These are phyloP conservation scores for Fusarium sp. DNA, from an alignment of 2,329 filamentous ascomycete genomes.

Conservation along the genomic window DNA sequence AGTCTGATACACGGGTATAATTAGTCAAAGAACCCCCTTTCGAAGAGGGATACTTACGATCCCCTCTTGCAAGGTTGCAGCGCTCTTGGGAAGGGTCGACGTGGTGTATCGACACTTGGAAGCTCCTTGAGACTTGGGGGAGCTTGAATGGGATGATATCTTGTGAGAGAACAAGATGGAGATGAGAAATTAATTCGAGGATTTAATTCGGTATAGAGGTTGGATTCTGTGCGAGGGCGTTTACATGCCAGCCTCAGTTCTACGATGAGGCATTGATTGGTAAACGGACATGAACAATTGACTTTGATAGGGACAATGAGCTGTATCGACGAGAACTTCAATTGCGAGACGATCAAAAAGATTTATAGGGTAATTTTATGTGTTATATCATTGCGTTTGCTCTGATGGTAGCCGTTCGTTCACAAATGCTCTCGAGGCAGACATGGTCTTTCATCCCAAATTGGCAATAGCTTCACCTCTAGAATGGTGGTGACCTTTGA, in stretches of 20 bases:
- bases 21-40: neutral
- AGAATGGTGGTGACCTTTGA: neutral
- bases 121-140: neutral
- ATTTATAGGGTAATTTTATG: too few species aligned
- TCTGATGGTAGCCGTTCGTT: neutral
- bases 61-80: neutral
- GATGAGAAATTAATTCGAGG: neutral
- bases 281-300: neutral
- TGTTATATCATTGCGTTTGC: too few species aligned
- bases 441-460: neutral
- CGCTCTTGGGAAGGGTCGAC: neutral
- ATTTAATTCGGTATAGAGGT: too few species aligned
- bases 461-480: neutral
- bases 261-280: too few species aligned
- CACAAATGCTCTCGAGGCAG: neutral
- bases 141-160: neutral
- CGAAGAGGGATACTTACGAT: neutral
- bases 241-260: too few species aligned
- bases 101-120: neutral
- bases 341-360: neutral
- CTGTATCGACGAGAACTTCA: neutral
- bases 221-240: too few species aligned
- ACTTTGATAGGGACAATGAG: neutral
- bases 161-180: neutral
- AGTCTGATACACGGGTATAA: neutral